Conservation (phyloP, 1,139 yeast genomes). For the Pichia sp. region DNA sequence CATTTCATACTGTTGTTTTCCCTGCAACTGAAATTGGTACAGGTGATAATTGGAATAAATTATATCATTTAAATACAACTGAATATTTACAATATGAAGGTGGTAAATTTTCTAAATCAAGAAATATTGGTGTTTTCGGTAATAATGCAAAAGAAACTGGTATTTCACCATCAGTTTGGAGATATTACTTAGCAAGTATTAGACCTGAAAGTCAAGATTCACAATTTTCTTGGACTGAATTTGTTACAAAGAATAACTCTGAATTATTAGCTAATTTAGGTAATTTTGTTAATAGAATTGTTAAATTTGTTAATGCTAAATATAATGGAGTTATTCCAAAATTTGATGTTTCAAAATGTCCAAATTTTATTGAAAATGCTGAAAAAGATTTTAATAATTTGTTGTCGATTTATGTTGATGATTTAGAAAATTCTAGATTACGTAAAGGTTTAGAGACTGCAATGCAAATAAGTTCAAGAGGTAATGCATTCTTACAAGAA, state of each 20-base stretch:
- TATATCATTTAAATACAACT: conserved; percentile 87
- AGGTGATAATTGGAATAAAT: conserved; percentile 78
- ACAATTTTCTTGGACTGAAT: conserved; percentile 95
- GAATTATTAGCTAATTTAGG: conserved; percentile 95
- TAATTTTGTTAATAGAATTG: conserved; percentile 89
- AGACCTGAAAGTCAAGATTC: conserved; percentile 96
- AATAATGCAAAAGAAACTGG: conserved; percentile 95
- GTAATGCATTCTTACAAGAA: conserved; percentile 91
- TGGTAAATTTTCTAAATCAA: conserved; percentile 93
- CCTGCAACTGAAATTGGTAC: conserved; percentile 92
- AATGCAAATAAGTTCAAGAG: conserved; percentile 87
- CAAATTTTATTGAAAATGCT: conserved; percentile 44
- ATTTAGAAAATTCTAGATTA: conserved; percentile 73
- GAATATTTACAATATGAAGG: conserved; percentile 96
- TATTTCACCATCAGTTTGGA: conserved; percentile 88
- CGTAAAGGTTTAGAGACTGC: conserved; percentile 88
- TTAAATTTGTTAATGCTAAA: conserved; percentile 84
- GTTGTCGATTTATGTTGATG: conserved; percentile 54
- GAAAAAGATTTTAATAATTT: conserved; percentile 53
- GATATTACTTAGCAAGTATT: conserved; percentile 86
- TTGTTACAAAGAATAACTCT: conserved; percentile 85
- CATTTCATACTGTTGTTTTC: conserved; percentile 97
- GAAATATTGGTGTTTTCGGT: conserved; percentile 97
- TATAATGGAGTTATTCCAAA: conserved; percentile 85
- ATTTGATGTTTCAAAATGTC: conserved; percentile 38